These are phyloP conservation scores for Scheffersomyces titani DNA, from an alignment of 1,139 yeast species.

Conservation along the genomic window DNA sequence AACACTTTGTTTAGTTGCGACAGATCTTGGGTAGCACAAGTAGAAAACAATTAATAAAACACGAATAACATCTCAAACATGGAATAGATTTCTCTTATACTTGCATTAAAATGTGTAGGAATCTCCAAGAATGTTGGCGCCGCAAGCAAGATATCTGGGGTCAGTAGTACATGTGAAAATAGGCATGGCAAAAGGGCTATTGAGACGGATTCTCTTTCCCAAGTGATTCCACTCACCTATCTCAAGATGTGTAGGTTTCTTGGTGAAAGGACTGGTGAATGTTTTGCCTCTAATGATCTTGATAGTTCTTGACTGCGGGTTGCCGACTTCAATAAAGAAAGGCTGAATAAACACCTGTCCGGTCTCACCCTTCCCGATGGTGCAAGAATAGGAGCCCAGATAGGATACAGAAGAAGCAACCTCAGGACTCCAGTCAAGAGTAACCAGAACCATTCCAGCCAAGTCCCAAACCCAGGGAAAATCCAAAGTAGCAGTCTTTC, in stretches of 20 bases:
- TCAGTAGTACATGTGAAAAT: conserved; percentile 1
- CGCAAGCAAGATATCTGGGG: not conserved
- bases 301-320: conserved; percentile 13
- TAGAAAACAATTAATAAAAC: not conserved
- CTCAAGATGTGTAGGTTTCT: conserved; percentile 1
- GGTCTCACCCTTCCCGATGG: conserved; percentile 15
- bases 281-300: conserved; percentile 5
- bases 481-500: conserved; percentile 15
- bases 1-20: not conserved
- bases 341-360: conserved; percentile 25
- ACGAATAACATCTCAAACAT: too few species aligned
- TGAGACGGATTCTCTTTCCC: not conserved
- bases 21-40: not conserved
- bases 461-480: conserved; percentile 11
- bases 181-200: not conserved
- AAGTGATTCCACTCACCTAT: not conserved
- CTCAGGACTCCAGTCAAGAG: conserved; percentile 5
- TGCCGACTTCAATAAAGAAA: conserved; percentile 10
- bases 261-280: conserved; percentile 7
- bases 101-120: not conserved
- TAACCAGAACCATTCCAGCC: not conserved
- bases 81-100: too few species aligned
- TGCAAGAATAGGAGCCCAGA: conserved; percentile 17
- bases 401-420: conserved; percentile 10
- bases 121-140: not conserved